phyloP scores from a whole-genome alignment of 805 yeast species.

The Danielia reshetovae region DNA sequence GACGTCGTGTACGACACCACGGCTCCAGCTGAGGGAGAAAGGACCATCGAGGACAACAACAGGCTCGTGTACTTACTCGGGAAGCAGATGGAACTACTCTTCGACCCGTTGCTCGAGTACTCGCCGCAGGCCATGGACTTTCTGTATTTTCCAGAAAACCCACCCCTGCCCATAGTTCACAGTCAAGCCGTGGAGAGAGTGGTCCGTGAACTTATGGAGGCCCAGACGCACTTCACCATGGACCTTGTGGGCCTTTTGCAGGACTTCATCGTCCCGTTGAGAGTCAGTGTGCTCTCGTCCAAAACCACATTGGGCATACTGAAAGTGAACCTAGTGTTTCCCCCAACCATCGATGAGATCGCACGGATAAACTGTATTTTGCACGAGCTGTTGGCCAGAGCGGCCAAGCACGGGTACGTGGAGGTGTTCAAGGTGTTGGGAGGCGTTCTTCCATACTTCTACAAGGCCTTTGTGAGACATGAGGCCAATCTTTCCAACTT shows the following conservation, averaged over 20 bases:
- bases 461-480: constrained; percentile 88
- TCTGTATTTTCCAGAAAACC: constrained; percentile 57
- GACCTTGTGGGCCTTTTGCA: constrained; percentile 72
- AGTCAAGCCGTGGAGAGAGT: constrained; percentile 20
- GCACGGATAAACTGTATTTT: constrained; percentile 85
- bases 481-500: constrained; percentile 85
- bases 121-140: constrained; percentile 84
- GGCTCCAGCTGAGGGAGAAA: constrained; percentile 24
- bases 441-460: constrained; percentile 80
- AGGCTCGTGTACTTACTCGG: constrained; percentile 74
- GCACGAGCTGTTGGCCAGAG: constrained; percentile 66
- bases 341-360: constrained; percentile 94
- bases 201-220: constrained; percentile 57
- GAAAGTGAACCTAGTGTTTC: constrained; percentile 74
- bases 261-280: constrained; percentile 70
- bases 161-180: constrained; percentile 5
- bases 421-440: constrained; percentile 82
- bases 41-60: constrained; percentile 63
- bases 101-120: constrained; percentile 86
- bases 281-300: constrained; percentile 58
- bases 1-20: constrained; percentile 72
- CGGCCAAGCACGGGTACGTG: constrained; percentile 63
- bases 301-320: constrained; percentile 54
- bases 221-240: constrained; percentile 74
- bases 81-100: constrained; percentile 79